phyloP scores from a whole-genome alignment of 2,329 filamentous ascomycete genomes.

The Niveomyces coronatus region DNA sequence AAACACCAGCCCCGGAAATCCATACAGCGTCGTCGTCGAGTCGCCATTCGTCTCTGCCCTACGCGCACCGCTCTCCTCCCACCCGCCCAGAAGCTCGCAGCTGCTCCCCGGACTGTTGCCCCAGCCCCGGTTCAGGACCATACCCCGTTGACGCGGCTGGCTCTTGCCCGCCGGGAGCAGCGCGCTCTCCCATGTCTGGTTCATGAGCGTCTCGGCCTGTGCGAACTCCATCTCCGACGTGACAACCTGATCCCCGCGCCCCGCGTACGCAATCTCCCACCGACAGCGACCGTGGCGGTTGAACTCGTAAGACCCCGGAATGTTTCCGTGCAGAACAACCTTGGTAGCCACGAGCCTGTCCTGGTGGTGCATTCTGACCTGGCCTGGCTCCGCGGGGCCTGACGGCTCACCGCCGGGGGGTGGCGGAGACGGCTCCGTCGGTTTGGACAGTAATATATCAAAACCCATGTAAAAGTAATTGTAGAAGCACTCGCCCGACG shows the following conservation, averaged over 20 bases:
- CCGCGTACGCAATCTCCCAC: slow-evolving; percentile 64
- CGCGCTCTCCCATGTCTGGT: slow-evolving; percentile 57
- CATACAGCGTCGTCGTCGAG: slow-evolving; percentile 73
- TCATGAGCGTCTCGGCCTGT: slow-evolving; percentile 59
- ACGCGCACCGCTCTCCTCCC: slow-evolving; percentile 62
- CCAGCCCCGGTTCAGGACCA: slow-evolving; percentile 87
- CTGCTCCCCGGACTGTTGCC: slow-evolving; percentile 86
- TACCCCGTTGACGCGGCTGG: slow-evolving; percentile 50
- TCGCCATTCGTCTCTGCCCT: slow-evolving; percentile 45
- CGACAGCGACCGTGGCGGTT: slow-evolving; percentile 85
- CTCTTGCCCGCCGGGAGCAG: slow-evolving; percentile 47
- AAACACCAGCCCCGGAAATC: slow-evolving; percentile 88
- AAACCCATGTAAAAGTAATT: slow-evolving; percentile 97
- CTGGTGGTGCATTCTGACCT: slow-evolving; percentile 32
- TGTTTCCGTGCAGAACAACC: slow-evolving; percentile 85
- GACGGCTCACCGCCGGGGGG: slow-evolving; percentile 39
- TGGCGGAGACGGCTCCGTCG: slow-evolving; percentile 51
- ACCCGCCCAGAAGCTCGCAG: slow-evolving; percentile 73
- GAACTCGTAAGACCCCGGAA: slow-evolving; percentile 93
- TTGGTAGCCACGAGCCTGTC: slow-evolving; percentile 79
- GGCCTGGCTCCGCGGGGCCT: slow-evolving; percentile 15
- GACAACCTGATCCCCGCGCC: slow-evolving; percentile 34
- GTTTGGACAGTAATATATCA: slow-evolving; percentile 80
- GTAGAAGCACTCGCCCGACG: slow-evolving; percentile 75
- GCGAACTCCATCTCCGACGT: slow-evolving; percentile 71